Evolutionary conservation across 83 land plant species (phyloP).

Genomic region (Isoetes engelmannii): DNA sequence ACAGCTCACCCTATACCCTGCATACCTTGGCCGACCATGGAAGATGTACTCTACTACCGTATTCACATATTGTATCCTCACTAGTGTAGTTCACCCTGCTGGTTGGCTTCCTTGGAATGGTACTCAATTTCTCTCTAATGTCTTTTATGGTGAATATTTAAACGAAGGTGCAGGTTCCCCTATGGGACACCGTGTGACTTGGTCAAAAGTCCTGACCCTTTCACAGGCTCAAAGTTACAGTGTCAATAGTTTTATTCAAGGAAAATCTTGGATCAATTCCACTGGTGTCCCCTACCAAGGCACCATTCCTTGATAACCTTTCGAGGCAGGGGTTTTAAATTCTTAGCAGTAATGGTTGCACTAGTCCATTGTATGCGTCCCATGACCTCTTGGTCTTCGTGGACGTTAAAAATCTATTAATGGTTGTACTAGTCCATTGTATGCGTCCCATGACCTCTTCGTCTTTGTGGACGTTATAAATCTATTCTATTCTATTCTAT

Average conservation of each 20-base stretch:
- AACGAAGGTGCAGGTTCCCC: background rate
- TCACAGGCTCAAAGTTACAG: conserved; percentile 14
- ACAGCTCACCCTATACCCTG: background rate
- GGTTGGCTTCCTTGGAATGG: conserved; percentile 9
- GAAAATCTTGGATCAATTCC: conserved; percentile 11
- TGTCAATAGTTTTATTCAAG: conserved; percentile 16
- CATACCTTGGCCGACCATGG: conserved; percentile 22
- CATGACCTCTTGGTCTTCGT: too few relatives aligned
- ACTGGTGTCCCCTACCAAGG: conserved; percentile 17
- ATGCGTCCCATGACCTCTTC: too few relatives aligned
- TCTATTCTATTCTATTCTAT: too few relatives aligned
- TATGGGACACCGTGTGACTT: background rate
- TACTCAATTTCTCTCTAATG: background rate
- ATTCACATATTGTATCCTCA: background rate
- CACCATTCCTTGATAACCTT: too few relatives aligned
- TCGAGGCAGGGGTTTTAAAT: too few relatives aligned
- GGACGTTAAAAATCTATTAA: too few relatives aligned
- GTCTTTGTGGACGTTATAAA: too few relatives aligned
- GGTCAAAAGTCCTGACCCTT: background rate
- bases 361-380: too few relatives aligned
- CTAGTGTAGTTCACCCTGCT: background rate
- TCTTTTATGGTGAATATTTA: background rate
- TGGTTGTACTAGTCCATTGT: too few relatives aligned
- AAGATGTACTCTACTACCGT: conserved; percentile 15
- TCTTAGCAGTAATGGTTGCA: too few relatives aligned